Conservation (phyloP, 2,329 filamentous ascomycete species). For the Mollisiaceae sp. region DNA sequence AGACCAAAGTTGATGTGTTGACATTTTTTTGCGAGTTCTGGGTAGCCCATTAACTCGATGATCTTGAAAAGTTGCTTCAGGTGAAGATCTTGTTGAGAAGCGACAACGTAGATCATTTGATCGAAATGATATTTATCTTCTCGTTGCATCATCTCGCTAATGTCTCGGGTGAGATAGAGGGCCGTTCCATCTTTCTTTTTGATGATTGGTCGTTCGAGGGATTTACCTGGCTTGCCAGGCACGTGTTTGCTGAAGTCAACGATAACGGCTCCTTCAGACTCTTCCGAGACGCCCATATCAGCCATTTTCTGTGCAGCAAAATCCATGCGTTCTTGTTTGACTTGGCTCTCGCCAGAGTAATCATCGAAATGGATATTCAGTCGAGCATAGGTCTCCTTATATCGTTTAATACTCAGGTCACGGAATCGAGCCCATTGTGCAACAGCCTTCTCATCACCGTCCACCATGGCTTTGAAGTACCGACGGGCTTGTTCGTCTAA, state of each 20-base stretch:
- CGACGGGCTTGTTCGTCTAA: conserved; percentile 76
- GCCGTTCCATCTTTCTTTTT: conserved; percentile 77
- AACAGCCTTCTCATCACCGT: conserved; percentile 65
- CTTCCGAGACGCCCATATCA: conserved; percentile 68
- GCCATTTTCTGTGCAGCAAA: conserved; percentile 65
- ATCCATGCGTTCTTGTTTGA: conserved; percentile 70
- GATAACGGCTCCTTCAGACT: conserved; percentile 74
- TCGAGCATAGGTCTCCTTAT: conserved; percentile 70
- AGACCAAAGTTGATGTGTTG: conserved; percentile 80
- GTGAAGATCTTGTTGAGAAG: conserved; percentile 74
- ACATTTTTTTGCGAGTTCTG: conserved; percentile 69
- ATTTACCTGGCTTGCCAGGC: conserved; percentile 69
- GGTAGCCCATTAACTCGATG: conserved; percentile 71
- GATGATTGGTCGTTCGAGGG: conserved; percentile 72
- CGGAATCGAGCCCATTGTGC: conserved; percentile 69
- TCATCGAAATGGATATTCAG: conserved; percentile 75
- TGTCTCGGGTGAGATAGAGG: conserved; percentile 78
- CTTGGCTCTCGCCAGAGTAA: conserved; percentile 76
- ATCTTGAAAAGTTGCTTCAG: conserved; percentile 79
- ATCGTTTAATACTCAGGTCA: conserved; percentile 69
- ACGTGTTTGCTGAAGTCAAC: conserved; percentile 74
- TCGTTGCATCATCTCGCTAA: conserved; percentile 73
- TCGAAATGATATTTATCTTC: conserved; percentile 70
- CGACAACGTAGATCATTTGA: conserved; percentile 82
- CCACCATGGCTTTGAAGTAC: conserved; percentile 75